Percentiles rank a stretch among this genome's conserved stretches.
These are phyloP conservation scores for Paxillus rubicundulus DNA, from an alignment of 768 basidiomycete species.

Conservation along the genomic window DNA sequence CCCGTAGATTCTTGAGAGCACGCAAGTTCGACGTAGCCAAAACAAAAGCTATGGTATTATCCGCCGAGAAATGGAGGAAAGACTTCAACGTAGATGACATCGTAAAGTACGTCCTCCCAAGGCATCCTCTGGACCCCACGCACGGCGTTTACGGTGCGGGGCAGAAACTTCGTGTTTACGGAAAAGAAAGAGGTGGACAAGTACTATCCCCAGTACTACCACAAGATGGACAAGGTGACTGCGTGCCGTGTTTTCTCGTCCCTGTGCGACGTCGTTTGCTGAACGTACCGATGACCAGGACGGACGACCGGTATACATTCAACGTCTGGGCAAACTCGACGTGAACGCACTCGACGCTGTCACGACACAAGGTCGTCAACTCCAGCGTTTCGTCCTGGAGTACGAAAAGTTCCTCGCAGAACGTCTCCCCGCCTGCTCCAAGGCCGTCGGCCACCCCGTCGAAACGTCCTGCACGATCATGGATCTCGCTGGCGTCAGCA, in stretches of 20 bases:
- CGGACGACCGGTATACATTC: conserved; percentile 93
- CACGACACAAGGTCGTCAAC: conserved; percentile 85
- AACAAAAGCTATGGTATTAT: conserved; percentile 81
- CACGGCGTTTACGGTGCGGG: neutral
- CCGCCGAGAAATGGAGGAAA: conserved; percentile 86
- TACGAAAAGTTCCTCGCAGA: conserved; percentile 86
- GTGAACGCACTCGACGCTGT: conserved; percentile 74
- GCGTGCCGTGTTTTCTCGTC: neutral
- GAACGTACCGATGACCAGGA: conserved; percentile 49
- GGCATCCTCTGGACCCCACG: too few relatives aligned
- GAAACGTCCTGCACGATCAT: conserved; percentile 98
- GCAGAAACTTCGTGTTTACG: conserved; percentile 80
- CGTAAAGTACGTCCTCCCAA: conserved; percentile 45
- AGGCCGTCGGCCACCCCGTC: conserved; percentile 75
- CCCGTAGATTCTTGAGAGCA: conserved; percentile 79
- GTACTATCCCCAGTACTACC: conserved; percentile 95
- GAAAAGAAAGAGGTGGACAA: conserved; percentile 83
- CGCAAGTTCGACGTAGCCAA: conserved; percentile 85
- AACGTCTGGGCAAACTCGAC: conserved; percentile 88
- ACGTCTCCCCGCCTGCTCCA: conserved; percentile 79
- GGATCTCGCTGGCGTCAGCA: conserved; percentile 70
- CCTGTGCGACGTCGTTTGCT: neutral
- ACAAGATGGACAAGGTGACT: conserved; percentile 87
- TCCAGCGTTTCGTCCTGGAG: conserved; percentile 85
- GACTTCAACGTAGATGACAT: conserved; percentile 81